A percentile compares a stretch with the other conserved stretches of the same genome.
phyloP scores from a whole-genome alignment of 805 yeast genomes.

The Lipomyces orientalis region DNA sequence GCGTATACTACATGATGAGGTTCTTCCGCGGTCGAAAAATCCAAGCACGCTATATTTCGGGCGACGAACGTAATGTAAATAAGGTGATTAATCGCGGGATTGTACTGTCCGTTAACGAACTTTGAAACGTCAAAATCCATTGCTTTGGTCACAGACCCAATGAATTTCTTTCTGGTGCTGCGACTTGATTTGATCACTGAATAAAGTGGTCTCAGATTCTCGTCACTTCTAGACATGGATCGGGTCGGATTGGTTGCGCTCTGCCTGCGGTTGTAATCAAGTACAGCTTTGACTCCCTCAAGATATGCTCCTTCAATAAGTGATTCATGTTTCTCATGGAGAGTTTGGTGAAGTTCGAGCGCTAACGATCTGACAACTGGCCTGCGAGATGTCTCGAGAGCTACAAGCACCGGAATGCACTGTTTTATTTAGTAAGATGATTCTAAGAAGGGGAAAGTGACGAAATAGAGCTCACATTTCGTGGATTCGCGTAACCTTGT shows the following conservation, averaged over 20 bases:
- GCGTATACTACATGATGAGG: constrained; percentile 52
- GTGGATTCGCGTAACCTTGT: constrained; percentile 78
- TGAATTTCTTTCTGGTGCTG: constrained; percentile 52
- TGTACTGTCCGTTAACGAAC: constrained; percentile 33
- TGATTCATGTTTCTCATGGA: constrained; percentile 72
- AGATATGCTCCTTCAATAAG: constrained; percentile 68
- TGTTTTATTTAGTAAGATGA: not conserved
- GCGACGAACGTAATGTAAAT: constrained; percentile 48
- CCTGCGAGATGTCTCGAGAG: constrained; percentile 63
- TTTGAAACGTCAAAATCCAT: constrained; percentile 43
- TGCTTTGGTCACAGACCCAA: constrained; percentile 45
- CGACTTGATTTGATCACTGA: constrained; percentile 51
- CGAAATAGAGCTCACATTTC: constrained; percentile 50
- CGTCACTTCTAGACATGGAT: constrained; percentile 38
- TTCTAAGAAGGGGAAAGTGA: not conserved
- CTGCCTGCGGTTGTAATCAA: constrained; percentile 49
- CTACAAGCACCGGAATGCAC: constrained; percentile 66
- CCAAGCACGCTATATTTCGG: constrained; percentile 50
- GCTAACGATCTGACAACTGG: constrained; percentile 56
- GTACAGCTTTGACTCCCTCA: constrained; percentile 66
- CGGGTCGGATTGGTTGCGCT: constrained; percentile 40
- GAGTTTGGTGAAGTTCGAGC: constrained; percentile 55
- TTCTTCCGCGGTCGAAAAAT: constrained; percentile 58
- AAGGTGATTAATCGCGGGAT: constrained; percentile 36
- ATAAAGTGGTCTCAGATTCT: constrained; percentile 52